These are phyloP conservation scores for Rhizophora apiculata DNA, from an alignment of 345 rosid species.

Conservation along the genomic window DNA sequence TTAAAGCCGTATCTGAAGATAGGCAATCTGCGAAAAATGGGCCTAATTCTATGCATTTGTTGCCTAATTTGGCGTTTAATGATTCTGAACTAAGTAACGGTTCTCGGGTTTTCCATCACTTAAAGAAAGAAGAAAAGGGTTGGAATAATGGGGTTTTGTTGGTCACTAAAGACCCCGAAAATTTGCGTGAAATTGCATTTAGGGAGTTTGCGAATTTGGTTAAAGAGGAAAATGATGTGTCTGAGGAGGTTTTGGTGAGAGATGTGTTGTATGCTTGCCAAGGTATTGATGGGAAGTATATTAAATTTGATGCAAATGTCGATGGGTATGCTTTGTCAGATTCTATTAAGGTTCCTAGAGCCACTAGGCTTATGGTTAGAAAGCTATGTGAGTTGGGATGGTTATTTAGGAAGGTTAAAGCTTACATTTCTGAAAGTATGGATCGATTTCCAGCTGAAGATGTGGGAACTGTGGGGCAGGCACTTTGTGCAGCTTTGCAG, in stretches of 20 bases:
- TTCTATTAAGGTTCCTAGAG: slow-evolving; percentile 60
- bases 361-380: slow-evolving; percentile 65
- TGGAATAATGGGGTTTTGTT: slow-evolving; percentile 74
- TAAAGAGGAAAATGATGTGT: slow-evolving; percentile 83
- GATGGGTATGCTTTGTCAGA: slow-evolving; percentile 74
- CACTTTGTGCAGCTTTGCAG: slow-evolving; percentile 93
- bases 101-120: slow-evolving; percentile 27
- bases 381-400: slow-evolving; percentile 93
- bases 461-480: slow-evolving; percentile 91
- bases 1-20: slow-evolving; percentile 74
- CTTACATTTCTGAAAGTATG: slow-evolving; percentile 71
- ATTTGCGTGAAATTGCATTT: slow-evolving; percentile 70
- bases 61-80: slow-evolving; percentile 56
- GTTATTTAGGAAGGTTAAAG: slow-evolving; percentile 87
- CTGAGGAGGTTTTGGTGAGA: slow-evolving; percentile 80
- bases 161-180: slow-evolving; percentile 71
- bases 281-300: slow-evolving; percentile 89
- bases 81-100: slow-evolving; percentile 31
- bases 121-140: slow-evolving; percentile 38
- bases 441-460: slow-evolving; percentile 74
- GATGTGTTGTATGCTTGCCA: slow-evolving; percentile 91
- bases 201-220: slow-evolving; percentile 67
- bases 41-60: slow-evolving; percentile 37
- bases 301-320: slow-evolving; percentile 52
- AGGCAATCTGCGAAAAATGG: slow-evolving; percentile 36